A percentile compares a stretch with the other conserved stretches of the same genome.
Evolutionary conservation across 768 basidiomycete species (phyloP).

Genomic region (Tulasnella sp.): DNA sequence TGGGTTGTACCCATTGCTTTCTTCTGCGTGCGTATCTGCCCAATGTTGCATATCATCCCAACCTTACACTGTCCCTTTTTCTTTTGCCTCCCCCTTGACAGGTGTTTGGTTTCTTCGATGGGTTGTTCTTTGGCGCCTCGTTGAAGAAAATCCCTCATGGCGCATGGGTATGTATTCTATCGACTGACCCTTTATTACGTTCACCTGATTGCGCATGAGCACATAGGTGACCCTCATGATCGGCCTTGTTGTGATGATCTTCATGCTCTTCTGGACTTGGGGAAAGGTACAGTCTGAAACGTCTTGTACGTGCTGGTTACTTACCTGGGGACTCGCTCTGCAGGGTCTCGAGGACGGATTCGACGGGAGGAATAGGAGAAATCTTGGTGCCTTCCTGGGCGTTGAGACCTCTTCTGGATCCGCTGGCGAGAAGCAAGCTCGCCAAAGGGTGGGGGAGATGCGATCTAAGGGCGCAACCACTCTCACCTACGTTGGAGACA

Average conservation of each 20-base stretch:
- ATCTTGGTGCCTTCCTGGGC: conserved; percentile 46
- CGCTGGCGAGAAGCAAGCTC: conserved; percentile 12
- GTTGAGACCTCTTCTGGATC: conserved; percentile 21
- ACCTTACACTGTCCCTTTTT: not conserved
- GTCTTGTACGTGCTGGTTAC: too few species aligned
- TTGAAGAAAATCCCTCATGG: conserved; percentile 52
- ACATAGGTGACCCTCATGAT: too few species aligned
- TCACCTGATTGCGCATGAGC: too few species aligned
- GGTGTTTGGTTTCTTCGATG: conserved; percentile 55
- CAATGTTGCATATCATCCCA: not conserved
- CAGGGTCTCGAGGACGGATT: conserved; percentile 49
- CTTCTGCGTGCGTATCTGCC: conserved; percentile 19
- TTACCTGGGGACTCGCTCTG: not conserved
- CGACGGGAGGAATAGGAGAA: conserved; percentile 46
- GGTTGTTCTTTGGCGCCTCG: conserved; percentile 54
- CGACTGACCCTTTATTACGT: conserved; percentile 25
- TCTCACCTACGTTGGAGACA: not conserved
- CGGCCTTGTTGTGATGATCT: conserved; percentile 1
- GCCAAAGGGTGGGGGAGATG: not conserved
- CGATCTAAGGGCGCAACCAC: not conserved
- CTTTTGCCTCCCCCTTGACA: conserved; percentile 16
- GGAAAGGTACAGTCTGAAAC: conserved; percentile 33
- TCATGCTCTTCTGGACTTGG: conserved; percentile 61
- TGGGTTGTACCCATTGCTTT: conserved; percentile 24
- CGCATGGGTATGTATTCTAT: conserved; percentile 58